phyloP scores from a whole-genome alignment of 179 eudicot genomes.

The Spergularia azorica region DNA sequence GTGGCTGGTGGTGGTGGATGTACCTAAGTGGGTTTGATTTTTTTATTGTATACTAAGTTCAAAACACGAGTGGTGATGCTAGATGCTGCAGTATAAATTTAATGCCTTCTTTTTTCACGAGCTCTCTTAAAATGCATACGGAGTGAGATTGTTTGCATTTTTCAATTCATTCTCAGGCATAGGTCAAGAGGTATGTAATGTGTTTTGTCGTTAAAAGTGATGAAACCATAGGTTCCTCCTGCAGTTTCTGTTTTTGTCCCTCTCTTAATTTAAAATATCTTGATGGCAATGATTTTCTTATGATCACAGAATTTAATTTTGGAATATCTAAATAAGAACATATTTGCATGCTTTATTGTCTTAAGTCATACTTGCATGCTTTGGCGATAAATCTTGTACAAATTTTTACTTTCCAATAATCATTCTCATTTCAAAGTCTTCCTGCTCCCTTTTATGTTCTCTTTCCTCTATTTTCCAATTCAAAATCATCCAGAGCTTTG shows the following conservation, averaged over 20 bases:
- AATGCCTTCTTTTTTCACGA: not conserved
- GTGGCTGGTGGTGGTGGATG: too few relatives aligned
- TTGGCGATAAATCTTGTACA: not conserved
- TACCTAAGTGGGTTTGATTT: too few relatives aligned
- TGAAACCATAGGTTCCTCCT: too few relatives aligned
- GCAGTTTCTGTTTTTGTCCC: too few relatives aligned
- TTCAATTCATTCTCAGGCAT: too few relatives aligned
- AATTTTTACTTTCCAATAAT: not conserved
- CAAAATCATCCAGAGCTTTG: not conserved
- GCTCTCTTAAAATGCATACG: too few relatives aligned
- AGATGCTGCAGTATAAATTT: not conserved
- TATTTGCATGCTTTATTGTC: not conserved
- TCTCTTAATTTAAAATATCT: too few relatives aligned
- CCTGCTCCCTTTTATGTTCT: not conserved
- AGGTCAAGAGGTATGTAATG: too few relatives aligned
- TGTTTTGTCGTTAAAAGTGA: too few relatives aligned
- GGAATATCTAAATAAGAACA: not conserved
- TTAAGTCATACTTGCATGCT: not conserved
- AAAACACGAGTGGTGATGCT: not conserved
- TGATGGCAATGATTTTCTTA: too few relatives aligned
- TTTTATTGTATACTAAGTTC: not conserved
- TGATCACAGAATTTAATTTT: not conserved
- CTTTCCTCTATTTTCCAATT: not conserved
- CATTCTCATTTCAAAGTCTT: constrained; percentile 1
- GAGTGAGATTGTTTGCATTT: too few relatives aligned